Base-by-base conservation (phyloP, 2,329 filamentous ascomycete genomes). In the Amauroascus niger region DNA sequence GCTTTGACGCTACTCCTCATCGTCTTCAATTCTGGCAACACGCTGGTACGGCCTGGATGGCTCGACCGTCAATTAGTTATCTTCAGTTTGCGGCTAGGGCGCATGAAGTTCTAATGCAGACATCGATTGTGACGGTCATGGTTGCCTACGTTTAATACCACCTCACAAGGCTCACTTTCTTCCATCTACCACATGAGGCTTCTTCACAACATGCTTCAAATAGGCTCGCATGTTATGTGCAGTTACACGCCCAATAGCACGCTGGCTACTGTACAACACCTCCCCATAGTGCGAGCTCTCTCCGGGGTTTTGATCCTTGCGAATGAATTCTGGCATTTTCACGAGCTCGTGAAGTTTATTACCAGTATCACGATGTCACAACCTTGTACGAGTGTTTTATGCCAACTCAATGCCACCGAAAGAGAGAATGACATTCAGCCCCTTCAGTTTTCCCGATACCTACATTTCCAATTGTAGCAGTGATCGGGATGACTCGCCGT, bases 111-210 rank as follows among this genome's bases (percentile, higher is more conserved):
- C 18, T 51, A 8, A 51, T 51, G 49, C 35, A 51, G 13, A n/a
- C 40, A 8, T 51, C 49, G 14, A 51, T 51, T 16, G 16, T 28
- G n/a, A 30, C 22, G 4, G 22, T 30, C 14, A 30, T 51, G 49
- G 24, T 51, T 28, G 49, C 49, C 30, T 51, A 51, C n/a, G 3
- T 44, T 11, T 37, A 51, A 16, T 51, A 51, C 26, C 49, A 43
- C 9, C 49, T 51, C 2, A 43, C 39, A 13, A 37, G 18, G 56
- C 43, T 20, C 55, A 43, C 22, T 57, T 28, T 39, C 50, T 52
- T 56, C 47, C 24, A 52, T 52, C 5, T 55, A 55, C 48, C 3
- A 55, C 22, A 41, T 40, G n/a, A n/a, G n/a, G n/a, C n/a, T n/a
- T n/a, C n/a, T n/a, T n/a, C n/a, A n/a, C n/a, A n/a, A n/a, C n/a